Conservation (phyloP, 2,329 filamentous ascomycete species). For the Coniochaeta sp. region DNA sequence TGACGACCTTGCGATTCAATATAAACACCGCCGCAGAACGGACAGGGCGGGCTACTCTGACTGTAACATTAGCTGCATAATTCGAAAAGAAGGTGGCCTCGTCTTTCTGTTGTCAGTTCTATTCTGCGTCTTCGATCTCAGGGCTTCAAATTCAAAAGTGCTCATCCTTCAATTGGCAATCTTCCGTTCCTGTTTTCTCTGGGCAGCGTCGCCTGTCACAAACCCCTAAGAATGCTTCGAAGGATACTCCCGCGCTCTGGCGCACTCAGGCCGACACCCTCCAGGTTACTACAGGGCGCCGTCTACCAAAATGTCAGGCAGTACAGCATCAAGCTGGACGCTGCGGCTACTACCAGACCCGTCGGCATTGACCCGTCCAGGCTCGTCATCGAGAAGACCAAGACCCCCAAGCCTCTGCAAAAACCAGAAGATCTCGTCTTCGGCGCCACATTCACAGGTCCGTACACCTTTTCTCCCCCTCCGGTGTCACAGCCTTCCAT, state of each 20-base stretch:
- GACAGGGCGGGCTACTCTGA: background rate
- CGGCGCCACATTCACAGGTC: constrained; percentile 85
- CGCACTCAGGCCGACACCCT: constrained; percentile 23
- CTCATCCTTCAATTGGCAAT: constrained; percentile 1
- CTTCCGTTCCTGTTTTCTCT: background rate
- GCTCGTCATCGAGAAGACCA: constrained; percentile 68
- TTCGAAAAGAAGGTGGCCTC: background rate
- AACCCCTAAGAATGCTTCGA: constrained; percentile 32
- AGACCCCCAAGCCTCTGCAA: constrained; percentile 64
- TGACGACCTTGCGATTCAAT: background rate
- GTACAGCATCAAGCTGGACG: constrained; percentile 48
- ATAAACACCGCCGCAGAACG: background rate
- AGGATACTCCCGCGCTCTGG: constrained; percentile 34
- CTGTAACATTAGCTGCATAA: background rate
- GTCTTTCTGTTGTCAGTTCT: background rate
- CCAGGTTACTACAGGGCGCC: constrained; percentile 22
- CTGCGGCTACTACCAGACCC: constrained; percentile 44
- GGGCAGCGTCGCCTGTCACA: background rate
- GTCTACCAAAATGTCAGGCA: constrained; percentile 26
- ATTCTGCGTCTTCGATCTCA: background rate
- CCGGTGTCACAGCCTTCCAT: background rate
- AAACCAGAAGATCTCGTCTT: constrained; percentile 82
- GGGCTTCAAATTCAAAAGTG: background rate
- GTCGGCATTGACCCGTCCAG: constrained; percentile 69
- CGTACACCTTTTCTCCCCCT: constrained; percentile 26